Evolutionary conservation across 331 rosid species (phyloP).

Genomic region (Quercus lobata): DNA sequence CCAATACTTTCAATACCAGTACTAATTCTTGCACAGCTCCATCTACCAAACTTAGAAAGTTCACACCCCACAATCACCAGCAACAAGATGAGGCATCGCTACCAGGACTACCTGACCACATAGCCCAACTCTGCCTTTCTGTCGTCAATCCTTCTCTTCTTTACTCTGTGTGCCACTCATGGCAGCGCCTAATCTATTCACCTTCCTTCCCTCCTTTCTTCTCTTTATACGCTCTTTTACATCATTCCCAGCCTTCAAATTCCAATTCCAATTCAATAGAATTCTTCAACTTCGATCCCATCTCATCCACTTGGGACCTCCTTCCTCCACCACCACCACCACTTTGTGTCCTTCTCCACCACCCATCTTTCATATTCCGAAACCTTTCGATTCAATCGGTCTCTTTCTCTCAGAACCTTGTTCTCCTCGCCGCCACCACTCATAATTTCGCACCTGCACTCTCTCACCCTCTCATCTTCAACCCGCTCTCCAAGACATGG

Average conservation of each 20-base stretch:
- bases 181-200: conserved; percentile 72
- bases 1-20: not conserved
- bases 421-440: conserved; percentile 73
- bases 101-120: conserved; percentile 71
- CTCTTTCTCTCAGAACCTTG: conserved; percentile 40
- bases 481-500: conserved; percentile 43
- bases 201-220: conserved; percentile 68
- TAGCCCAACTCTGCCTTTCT: conserved; percentile 63
- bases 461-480: conserved; percentile 57
- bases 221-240: conserved; percentile 62
- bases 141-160: conserved; percentile 38
- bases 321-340: conserved; percentile 55
- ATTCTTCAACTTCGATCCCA: conserved; percentile 54
- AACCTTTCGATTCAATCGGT: conserved; percentile 60
- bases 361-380: conserved; percentile 81
- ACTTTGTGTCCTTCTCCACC: conserved; percentile 47
- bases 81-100: conserved; percentile 10
- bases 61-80: not conserved
- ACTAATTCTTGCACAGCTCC: not conserved
- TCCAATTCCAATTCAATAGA: conserved; percentile 20
- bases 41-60: not conserved
- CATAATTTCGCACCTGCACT: conserved; percentile 53
- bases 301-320: conserved; percentile 41
- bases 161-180: conserved; percentile 56
- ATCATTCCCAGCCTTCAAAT: not conserved